phyloP scores from a whole-genome alignment of 2,329 filamentous ascomycete species.

The Paraconiothyrium brasiliense region DNA sequence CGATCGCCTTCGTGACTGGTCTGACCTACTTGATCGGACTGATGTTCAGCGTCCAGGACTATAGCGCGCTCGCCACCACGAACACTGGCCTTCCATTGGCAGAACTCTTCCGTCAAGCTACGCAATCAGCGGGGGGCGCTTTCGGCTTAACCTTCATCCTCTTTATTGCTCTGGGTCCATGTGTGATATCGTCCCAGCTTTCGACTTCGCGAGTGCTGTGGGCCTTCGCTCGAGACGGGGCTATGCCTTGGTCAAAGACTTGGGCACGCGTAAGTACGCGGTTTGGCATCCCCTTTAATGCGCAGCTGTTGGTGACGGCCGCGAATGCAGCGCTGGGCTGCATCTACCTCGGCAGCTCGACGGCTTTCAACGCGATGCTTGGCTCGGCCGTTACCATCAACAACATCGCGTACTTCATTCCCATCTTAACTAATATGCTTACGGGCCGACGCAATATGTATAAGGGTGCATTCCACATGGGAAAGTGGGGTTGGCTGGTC shows the following conservation, averaged over 20 bases:
- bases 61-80: slow-evolving; percentile 52
- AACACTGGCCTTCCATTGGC: slow-evolving; percentile 56
- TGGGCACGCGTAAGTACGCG: slow-evolving; percentile 12
- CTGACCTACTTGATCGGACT: slow-evolving; percentile 61
- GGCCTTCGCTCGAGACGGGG: slow-evolving; percentile 57
- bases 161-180: slow-evolving; percentile 56
- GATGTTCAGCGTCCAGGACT: slow-evolving; percentile 63
- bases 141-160: slow-evolving; percentile 56
- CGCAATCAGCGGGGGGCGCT: slow-evolving; percentile 52
- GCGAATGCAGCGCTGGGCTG: slow-evolving; percentile 21
- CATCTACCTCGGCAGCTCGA: slow-evolving; percentile 21
- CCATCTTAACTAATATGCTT: slow-evolving; percentile 21
- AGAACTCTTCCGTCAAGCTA: slow-evolving; percentile 59
- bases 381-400: slow-evolving; percentile 22
- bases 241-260: slow-evolving; percentile 13
- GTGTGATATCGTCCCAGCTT: slow-evolving; percentile 51
- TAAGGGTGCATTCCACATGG: slow-evolving; percentile 23
- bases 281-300: slow-evolving; percentile 21
- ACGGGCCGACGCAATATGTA: slow-evolving; percentile 21
- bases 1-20: slow-evolving; percentile 61
- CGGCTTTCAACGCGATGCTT: slow-evolving; percentile 22
- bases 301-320: slow-evolving; percentile 19
- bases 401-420: slow-evolving; percentile 23
- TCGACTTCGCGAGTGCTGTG: slow-evolving; percentile 50
- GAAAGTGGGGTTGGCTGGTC: slow-evolving; percentile 15